Evolutionary conservation across 2,329 filamentous ascomycete genomes (phyloP).

Genomic region (Claviceps sp.): DNA sequence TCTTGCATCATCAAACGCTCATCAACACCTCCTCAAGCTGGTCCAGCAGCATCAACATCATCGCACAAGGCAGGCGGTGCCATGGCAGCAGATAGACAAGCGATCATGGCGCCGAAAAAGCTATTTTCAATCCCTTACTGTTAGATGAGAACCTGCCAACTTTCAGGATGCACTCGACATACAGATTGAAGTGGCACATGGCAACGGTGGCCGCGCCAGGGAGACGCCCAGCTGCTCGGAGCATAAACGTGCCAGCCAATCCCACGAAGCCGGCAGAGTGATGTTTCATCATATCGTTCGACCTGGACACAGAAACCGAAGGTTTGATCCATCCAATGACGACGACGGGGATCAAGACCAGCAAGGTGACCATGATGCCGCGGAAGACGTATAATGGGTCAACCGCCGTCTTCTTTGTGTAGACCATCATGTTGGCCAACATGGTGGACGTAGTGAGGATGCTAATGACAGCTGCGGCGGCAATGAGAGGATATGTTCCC

Average conservation of each 20-base stretch:
- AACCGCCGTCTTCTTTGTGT: background rate
- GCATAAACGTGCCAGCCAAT: background rate
- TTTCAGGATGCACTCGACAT: constrained; percentile 4
- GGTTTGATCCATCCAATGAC: constrained; percentile 7
- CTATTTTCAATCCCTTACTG: constrained; percentile 3
- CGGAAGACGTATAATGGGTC: constrained; percentile 13
- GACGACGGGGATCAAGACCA: constrained; percentile 9
- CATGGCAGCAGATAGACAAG: constrained; percentile 4
- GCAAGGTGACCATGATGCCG: constrained; percentile 11
- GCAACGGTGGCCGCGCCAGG: constrained; percentile 4
- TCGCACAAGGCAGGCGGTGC: background rate
- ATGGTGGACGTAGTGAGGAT: constrained; percentile 7
- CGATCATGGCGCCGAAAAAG: constrained; percentile 10
- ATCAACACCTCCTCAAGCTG: background rate
- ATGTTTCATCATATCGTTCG: too few relatives aligned
- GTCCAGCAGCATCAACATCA: background rate
- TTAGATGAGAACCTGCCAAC: too few relatives aligned
- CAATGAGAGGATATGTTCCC: constrained; percentile 10
- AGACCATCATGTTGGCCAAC: constrained; percentile 6
- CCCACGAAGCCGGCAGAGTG: background rate
- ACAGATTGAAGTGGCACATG: constrained; percentile 14
- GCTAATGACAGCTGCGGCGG: constrained; percentile 7
- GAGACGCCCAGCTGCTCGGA: background rate
- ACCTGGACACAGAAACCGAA: background rate
- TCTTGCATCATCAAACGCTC: background rate